These are phyloP conservation scores for Colletotrichum chlorophyti DNA, from an alignment of 2,329 filamentous ascomycete species.

Conservation along the genomic window DNA sequence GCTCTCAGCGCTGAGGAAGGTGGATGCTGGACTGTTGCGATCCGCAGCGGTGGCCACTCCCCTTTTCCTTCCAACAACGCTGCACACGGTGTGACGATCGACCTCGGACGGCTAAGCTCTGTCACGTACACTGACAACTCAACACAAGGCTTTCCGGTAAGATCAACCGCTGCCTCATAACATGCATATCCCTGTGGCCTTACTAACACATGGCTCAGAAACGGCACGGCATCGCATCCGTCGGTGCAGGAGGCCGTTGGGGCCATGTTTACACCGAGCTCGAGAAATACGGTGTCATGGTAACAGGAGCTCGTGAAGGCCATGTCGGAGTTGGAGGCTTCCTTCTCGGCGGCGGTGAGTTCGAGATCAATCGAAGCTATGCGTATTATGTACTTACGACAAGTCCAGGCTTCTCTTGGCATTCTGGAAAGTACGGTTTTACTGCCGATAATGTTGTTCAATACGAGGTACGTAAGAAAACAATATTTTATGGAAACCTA, in stretches of 20 bases:
- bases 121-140: too few species aligned
- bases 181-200: too few species aligned
- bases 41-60: constrained; percentile 46
- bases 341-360: constrained; percentile 36
- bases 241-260: constrained; percentile 2
- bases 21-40: constrained; percentile 42
- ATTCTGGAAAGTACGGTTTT: constrained; percentile 30
- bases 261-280: constrained; percentile 13
- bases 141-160: too few species aligned
- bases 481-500: rapidly evolving
- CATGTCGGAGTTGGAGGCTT: constrained; percentile 36
- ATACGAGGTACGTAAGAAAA: constrained; percentile 7
- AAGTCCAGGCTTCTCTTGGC: constrained; percentile 29
- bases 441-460: constrained; percentile 47
- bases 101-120: background rate
- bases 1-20: background rate
- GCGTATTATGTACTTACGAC: too few species aligned
- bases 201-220: too few species aligned
- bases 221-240: background rate
- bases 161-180: too few species aligned
- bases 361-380: too few species aligned
- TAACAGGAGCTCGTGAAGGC: constrained; percentile 32
- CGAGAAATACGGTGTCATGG: constrained; percentile 27
- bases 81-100: constrained; percentile 17
- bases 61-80: constrained; percentile 40